Base-by-base conservation (phyloP, 1,284 basidiomycete species). In the Heimioporus retisporus region DNA sequence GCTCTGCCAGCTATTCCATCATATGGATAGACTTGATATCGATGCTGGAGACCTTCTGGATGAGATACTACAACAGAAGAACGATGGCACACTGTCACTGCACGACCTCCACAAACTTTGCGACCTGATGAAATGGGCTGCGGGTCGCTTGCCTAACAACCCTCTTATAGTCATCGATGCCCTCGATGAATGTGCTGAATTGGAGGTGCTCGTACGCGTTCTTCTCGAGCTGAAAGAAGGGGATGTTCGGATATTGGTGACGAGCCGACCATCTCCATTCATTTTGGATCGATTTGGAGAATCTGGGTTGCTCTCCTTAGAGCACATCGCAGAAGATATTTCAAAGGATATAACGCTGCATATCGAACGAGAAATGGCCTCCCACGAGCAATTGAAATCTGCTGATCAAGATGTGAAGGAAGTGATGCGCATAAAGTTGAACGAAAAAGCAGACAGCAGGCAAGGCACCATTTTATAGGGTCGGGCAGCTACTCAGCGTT, bases 141-240 rank as follows among this genome's bases (percentile, higher is more conserved):
- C 61, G 6, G 55, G 31, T 14, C 46, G 23, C 18, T 58, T 62
- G 6, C 42, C 11, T 40, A 31, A 16, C 16, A 42, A 48, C 16
- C 64, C 64, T 2, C 25, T 65, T 35, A 25, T 65, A 11, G 60
- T 65, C 23, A 63, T 65, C 6, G 60, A 65, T 13, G 64, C 64
- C 4, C 56, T 63, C 6, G 60, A 65, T 18, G 64, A 65, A 48
- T 61, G 64, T 46, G 19, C 31, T 6, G 64, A 65, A 19, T 16
- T 63, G 21, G 35, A 64, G 18, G 14, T 19, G 2, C 57, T 66
- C 18, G 16, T 66, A 31, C 11, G 28, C 16, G 44, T 16, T 18
- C 40, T 64, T 13, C 54, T 56, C 6, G 25, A 13, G 13, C 21
- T 42, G 10, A 56, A 23, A 28, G 31, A 50, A 35, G 44, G 25